These are phyloP conservation scores for Magnaporthales sp. DNA, from an alignment of 2,329 filamentous ascomycete species.

Conservation along the genomic window DNA sequence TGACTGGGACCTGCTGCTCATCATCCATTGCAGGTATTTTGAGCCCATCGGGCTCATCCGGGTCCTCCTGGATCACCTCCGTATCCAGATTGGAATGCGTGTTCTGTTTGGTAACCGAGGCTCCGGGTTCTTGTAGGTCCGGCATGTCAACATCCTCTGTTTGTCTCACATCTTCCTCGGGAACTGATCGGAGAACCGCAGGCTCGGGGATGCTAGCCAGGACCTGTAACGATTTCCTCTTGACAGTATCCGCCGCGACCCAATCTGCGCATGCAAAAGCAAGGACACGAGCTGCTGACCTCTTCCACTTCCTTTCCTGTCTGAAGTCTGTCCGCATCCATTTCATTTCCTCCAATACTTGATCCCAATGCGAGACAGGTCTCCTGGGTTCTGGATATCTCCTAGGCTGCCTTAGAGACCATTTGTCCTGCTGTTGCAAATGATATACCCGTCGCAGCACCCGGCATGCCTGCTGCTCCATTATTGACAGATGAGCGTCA, in stretches of 20 bases:
- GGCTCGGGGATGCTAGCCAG: conserved; percentile 18
- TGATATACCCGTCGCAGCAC: conserved; percentile 83
- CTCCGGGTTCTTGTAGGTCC: neutral
- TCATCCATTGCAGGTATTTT: conserved; percentile 20
- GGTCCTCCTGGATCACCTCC: conserved; percentile 35
- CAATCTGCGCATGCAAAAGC: conserved; percentile 81
- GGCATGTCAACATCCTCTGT: neutral
- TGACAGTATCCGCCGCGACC: conserved; percentile 54
- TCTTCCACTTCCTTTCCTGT: conserved; percentile 92
- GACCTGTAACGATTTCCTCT: conserved; percentile 61
- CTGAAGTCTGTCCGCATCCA: conserved; percentile 98
- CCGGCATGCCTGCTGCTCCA: conserved; percentile 80
- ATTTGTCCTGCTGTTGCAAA: conserved; percentile 82
- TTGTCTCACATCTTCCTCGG: neutral
- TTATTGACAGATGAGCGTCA: conserved; percentile 73
- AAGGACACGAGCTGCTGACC: conserved; percentile 67
- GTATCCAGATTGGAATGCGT: conserved; percentile 29
- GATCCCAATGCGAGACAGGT: conserved; percentile 73
- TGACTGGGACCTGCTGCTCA: conserved; percentile 23
- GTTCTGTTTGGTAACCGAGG: conserved; percentile 29
- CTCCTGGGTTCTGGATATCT: conserved; percentile 73
- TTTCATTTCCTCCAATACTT: conserved; percentile 82
- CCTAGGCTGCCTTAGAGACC: conserved; percentile 85
- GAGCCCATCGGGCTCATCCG: conserved; percentile 14
- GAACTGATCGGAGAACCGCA: neutral